These are phyloP conservation scores for Debaryomyces nepalensis DNA, from an alignment of 1,139 yeast species.

Conservation along the genomic window DNA sequence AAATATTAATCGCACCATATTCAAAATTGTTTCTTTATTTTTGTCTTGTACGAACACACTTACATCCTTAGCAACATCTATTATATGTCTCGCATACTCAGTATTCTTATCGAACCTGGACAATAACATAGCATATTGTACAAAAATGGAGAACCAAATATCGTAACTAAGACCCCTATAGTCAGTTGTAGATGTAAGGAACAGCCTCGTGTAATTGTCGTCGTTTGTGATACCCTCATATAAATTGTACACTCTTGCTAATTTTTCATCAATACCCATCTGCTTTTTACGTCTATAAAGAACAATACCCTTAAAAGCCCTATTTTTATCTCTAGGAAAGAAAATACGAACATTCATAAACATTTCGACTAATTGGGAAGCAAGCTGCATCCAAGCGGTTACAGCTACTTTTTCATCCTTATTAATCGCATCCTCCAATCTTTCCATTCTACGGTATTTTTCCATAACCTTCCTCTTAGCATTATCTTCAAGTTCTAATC, in stretches of 20 bases:
- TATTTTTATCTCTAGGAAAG: conserved; percentile 75
- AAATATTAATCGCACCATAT: conserved; percentile 67
- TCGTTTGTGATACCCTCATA: conserved; percentile 64
- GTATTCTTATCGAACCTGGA: conserved; percentile 62
- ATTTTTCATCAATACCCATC: conserved; percentile 70
- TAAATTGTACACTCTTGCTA: conserved; percentile 67
- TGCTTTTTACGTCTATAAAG: conserved; percentile 62
- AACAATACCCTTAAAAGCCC: conserved; percentile 70
- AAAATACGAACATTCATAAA: conserved; percentile 78
- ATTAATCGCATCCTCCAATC: conserved; percentile 59
- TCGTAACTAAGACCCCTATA: conserved; percentile 80
- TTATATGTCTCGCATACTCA: conserved; percentile 69
- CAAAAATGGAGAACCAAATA: conserved; percentile 83
- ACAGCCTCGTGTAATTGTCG: conserved; percentile 34
- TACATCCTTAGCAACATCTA: conserved; percentile 75
- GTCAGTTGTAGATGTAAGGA: conserved; percentile 50
- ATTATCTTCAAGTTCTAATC: conserved; percentile 58
- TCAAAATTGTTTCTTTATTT: conserved; percentile 57
- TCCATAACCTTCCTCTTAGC: conserved; percentile 66
- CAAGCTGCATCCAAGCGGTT: conserved; percentile 82
- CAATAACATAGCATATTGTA: conserved; percentile 72
- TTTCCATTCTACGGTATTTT: conserved; percentile 63
- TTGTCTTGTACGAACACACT: conserved; percentile 75
- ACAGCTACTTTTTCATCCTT: conserved; percentile 65
- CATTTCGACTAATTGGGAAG: conserved; percentile 80